A percentile compares a stretch with the other conserved stretches of the same genome.
Conservation (phyloP, 1,139 yeast species). For the Yamadazyma triangularis region DNA sequence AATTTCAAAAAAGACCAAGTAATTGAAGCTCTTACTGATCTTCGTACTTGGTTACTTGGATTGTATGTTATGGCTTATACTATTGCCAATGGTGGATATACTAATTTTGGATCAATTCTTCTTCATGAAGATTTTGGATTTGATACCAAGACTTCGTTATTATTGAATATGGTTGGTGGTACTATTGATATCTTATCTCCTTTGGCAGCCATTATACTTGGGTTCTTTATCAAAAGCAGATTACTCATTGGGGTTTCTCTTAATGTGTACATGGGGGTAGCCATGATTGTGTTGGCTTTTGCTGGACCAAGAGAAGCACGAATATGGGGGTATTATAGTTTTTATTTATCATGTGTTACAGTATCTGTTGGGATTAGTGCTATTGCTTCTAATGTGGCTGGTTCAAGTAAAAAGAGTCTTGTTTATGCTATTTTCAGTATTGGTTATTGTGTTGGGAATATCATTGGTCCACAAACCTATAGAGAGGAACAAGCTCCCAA, state of each 20-base stretch:
- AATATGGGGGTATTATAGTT: conserved; percentile 3
- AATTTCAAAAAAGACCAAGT: conserved; percentile 39
- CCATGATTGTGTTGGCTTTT: conserved; percentile 3
- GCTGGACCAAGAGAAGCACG: conserved; percentile 3
- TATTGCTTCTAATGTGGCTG: conserved; percentile 17
- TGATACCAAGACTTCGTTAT: conserved; percentile 10
- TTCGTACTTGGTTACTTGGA: conserved; percentile 41
- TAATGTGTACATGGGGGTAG: conserved; percentile 1
- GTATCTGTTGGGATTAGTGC: conserved; percentile 15
- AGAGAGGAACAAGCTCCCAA: conserved; percentile 15
- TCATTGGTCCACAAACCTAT: conserved; percentile 20
- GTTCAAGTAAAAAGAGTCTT: conserved; percentile 16
- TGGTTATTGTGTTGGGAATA: conserved; percentile 16
- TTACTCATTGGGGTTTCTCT: background rate
- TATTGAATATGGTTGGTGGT: conserved; percentile 15
- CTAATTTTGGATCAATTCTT: conserved; percentile 36
- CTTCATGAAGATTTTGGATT: conserved; percentile 22
- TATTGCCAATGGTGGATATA: conserved; percentile 41
- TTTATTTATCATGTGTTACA: conserved; percentile 4
- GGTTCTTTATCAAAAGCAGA: conserved; percentile 11
- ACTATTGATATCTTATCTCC: conserved; percentile 10
- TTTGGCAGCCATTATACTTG: conserved; percentile 22
- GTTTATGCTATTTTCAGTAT: conserved; percentile 17
- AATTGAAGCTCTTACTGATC: conserved; percentile 42
- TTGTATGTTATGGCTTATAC: conserved; percentile 33